A percentile compares a stretch with the other conserved stretches of the same genome.
Conservation (phyloP, 1,284 basidiomycete species). For the Amylostereum areolatum region DNA sequence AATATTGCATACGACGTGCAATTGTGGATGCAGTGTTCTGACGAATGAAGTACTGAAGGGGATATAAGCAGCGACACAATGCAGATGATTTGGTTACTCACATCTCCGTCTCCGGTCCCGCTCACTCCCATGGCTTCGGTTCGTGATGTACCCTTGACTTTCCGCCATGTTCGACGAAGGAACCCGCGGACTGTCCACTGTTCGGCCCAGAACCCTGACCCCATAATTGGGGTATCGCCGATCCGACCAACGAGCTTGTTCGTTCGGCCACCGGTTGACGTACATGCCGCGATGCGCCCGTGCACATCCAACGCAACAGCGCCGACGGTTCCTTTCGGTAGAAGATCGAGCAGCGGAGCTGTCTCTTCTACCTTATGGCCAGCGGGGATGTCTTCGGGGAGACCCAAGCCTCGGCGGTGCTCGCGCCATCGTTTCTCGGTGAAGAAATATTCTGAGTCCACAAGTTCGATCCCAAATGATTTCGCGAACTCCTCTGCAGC, state of each 20-base stretch:
- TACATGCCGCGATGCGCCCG: constrained; percentile 68
- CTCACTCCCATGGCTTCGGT: constrained; percentile 65
- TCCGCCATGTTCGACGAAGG: constrained; percentile 33
- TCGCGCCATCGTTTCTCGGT: constrained; percentile 70
- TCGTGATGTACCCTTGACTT: constrained; percentile 28
- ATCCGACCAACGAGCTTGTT: constrained; percentile 79
- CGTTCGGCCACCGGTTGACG: constrained; percentile 76
- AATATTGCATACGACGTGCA: constrained; percentile 60
- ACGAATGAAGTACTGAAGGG: constrained; percentile 67
- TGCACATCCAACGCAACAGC: constrained; percentile 73
- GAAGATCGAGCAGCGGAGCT: constrained; percentile 41
- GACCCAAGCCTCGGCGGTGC: constrained; percentile 62
- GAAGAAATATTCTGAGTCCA: constrained; percentile 72
- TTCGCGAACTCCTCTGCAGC: constrained; percentile 57
- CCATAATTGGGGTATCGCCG: constrained; percentile 77
- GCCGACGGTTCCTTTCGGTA: constrained; percentile 76
- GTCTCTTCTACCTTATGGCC: constrained; percentile 24
- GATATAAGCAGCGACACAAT: not conserved
- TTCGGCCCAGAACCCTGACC: constrained; percentile 77
- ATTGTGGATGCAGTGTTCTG: constrained; percentile 61
- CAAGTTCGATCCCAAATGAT: constrained; percentile 47
- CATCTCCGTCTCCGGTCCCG: constrained; percentile 82
- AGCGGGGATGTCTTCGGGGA: constrained; percentile 55
- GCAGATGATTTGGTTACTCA: constrained; percentile 22
- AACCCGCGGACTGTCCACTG: constrained; percentile 52